Base-by-base conservation (phyloP, 345 rosid species). In the Boechera divaricarpa region DNA sequence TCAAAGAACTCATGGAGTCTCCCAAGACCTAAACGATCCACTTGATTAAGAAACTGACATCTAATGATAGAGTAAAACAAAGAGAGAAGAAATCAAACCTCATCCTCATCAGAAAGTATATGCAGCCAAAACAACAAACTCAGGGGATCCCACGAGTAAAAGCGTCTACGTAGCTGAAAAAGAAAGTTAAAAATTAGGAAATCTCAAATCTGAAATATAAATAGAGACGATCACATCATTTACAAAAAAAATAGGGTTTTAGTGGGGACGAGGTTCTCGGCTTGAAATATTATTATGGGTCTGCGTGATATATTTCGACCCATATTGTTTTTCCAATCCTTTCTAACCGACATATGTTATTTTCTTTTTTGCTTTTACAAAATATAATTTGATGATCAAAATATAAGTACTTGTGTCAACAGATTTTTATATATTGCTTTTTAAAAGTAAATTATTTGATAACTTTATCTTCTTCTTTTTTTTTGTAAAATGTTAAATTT, bases 161-260 rank as follows among this genome's bases (percentile, higher is more conserved):
- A 92, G 86, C 0, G 98, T 89, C 91, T 90, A 92, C 0, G 98
- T 92, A 32, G 98, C 98, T 94, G 85, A 6, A 75, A 39, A 39
- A 42, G 36, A 2, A 5, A 45, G 63, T 5, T 12, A 26, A 48
- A 56, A 29, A 36, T n/a, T 18, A 62, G 41, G 7, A 69, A 47
- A 63, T 7, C 55, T n/a, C 6, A 13, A 57, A 0, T 5, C 47
- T 6, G 13, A 12, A 10, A 42, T 42, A 42, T 1, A 0, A 49
- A 31, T 26, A 45, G 49, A 66, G 21, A 12, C 7, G 47, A 53
- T 44, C 11, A 31, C 7, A 7, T 13, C 2, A 67, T 6, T 4
- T 24, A 67, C 24, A 32, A 78, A 4, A 21, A 12, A 78, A 44
- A 4, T 44, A 44, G 48, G 16, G n/a, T 44, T 44, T 12, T 44